phyloP scores from a whole-genome alignment of 495 filamentous ascomycete genomes.

The Podospora bellae-mahoneyi region DNA sequence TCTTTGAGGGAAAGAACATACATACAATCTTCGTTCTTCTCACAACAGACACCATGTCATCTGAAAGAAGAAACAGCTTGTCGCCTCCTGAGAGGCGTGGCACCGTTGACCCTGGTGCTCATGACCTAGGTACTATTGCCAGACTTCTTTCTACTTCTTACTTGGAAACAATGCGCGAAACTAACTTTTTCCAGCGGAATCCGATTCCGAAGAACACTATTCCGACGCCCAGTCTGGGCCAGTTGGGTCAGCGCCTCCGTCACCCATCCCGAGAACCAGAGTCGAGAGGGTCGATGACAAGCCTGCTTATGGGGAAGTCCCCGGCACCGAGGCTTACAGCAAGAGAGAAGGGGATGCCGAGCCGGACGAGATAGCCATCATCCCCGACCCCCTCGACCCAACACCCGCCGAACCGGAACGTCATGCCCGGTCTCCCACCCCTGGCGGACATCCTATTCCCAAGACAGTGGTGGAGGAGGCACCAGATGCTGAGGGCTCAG shows the following conservation, averaged over 20 bases:
- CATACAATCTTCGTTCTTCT: neutral
- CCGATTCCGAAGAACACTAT: conserved; percentile 83
- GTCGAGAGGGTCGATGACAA: conserved; percentile 71
- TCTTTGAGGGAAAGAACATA: neutral
- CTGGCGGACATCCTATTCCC: conserved; percentile 45
- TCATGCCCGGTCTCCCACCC: conserved; percentile 33
- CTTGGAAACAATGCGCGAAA: neutral
- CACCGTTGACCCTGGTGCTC: conserved; percentile 75
- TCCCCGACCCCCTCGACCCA: conserved; percentile 43
- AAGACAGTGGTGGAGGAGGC: conserved; percentile 50
- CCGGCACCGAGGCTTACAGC: conserved; percentile 75
- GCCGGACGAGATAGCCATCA: conserved; percentile 64
- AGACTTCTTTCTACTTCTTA: neutral
- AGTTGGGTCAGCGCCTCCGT: conserved; percentile 49
- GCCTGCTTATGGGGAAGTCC: conserved; percentile 78
- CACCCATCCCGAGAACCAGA: conserved; percentile 73
- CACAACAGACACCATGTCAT: conserved; percentile 20
- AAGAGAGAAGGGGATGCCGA: conserved; percentile 76
- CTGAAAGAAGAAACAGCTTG: conserved; percentile 44
- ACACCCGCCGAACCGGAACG: conserved; percentile 14
- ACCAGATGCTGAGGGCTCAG: conserved; percentile 40
- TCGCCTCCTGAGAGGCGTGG: conserved; percentile 63
- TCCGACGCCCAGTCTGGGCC: conserved; percentile 80
- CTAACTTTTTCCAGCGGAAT: conserved; percentile 44
- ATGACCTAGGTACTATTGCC: conserved; percentile 64